Evolutionary conservation across 768 basidiomycete species (phyloP).

Genomic region (Suillus decipiens): DNA sequence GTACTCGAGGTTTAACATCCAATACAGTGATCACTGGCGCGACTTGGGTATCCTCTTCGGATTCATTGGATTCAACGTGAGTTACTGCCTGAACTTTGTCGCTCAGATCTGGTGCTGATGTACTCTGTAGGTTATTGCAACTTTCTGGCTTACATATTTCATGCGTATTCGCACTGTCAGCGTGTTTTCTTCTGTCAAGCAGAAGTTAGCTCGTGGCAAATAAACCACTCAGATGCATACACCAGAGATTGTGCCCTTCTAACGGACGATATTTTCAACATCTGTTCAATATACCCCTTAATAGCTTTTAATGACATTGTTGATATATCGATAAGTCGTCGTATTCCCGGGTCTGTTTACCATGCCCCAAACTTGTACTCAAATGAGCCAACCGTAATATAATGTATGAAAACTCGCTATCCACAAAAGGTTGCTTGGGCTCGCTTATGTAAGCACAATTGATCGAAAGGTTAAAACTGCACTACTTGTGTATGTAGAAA

Average conservation of each 20-base stretch:
- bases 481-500: neutral
- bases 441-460: no score
- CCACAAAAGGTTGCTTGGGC: no score
- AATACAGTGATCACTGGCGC: constrained; percentile 51
- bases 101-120: neutral
- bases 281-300: no score
- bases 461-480: no score
- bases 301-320: no score
- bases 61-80: constrained; percentile 46
- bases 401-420: no score
- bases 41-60: constrained; percentile 48
- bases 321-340: no score
- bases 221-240: neutral
- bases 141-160: constrained; percentile 26
- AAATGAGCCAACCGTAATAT: no score
- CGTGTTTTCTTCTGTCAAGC: constrained; percentile 4
- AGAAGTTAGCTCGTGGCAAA: constrained; percentile 2
- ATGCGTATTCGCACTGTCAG: constrained; percentile 28
- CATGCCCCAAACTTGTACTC: no score
- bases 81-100: constrained; percentile 17
- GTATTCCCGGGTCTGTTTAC: no score
- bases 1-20: constrained; percentile 53
- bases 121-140: constrained; percentile 19
- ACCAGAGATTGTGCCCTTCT: no score
- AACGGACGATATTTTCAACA: no score